Evolutionary conservation across 495 filamentous ascomycete species (phyloP), one percentile per base, ranked within the genome.

Genomic region (Aspergillus campestris): DNA sequence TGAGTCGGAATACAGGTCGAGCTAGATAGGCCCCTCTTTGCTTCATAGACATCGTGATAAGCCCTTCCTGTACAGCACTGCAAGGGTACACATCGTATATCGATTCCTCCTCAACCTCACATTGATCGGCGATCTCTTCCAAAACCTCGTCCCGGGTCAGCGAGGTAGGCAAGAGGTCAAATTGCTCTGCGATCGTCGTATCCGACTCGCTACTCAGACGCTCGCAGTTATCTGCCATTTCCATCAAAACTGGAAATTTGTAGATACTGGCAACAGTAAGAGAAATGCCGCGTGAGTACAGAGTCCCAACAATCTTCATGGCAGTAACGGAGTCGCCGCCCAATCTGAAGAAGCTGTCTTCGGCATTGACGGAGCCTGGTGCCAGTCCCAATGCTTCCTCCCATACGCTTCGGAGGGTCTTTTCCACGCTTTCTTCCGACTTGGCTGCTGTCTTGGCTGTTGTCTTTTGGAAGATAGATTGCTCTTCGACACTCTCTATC

Each of bases 21-120:
- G 74, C 75, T 12, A 79, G 61, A 47, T 81, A 82, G 0, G 73
- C 62, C 13, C 77, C 75, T 8, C 56, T 45, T 8, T 74, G 67
- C 44, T 74, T 74, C 34, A 69, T 62, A 0, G 83, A 83, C 3
- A 83, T 58, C 1, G 79, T 77, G 58, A 86, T 66, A 12, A 87
- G 68, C 2, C 80, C 82, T 50, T 84, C 84, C 58, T 89, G 85
- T 1, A 86, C 62, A 8, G 84, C 73, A 5, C 78, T 84, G 65
- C 82, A 86, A 6, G 83, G 82, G 47, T 84, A 87, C 0, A 81
- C 58, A 57, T 88, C 73, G 0, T 38, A 28, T 8, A 85, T 66
- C 0, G 59, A 44, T 0, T 71, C 59, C 8, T 58, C 57, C 0
- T 59, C 40, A 8, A 81, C 48, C 6, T 40, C 18, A 38, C 75